phyloP scores from a whole-genome alignment of 2,329 filamentous ascomycete species.

The Penicillium sp. region DNA sequence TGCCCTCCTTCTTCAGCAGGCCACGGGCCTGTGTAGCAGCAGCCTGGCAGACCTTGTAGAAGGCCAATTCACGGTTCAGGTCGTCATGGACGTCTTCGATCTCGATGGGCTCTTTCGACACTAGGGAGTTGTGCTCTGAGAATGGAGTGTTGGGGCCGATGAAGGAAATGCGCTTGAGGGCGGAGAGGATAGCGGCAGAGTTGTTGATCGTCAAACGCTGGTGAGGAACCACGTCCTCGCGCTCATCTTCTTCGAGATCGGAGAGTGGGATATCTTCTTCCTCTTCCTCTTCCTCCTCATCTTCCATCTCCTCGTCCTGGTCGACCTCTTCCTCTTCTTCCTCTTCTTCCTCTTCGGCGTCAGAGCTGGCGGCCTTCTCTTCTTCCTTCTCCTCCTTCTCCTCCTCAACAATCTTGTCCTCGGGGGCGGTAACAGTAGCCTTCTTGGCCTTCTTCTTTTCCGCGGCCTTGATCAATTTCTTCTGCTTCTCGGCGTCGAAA shows the following conservation, averaged over 20 bases:
- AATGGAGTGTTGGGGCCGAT: slow-evolving; percentile 62
- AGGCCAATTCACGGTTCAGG: slow-evolving; percentile 79
- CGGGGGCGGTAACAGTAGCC: slow-evolving; percentile 15
- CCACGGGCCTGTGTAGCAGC: slow-evolving; percentile 64
- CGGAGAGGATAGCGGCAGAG: slow-evolving; percentile 69
- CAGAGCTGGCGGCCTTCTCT: slow-evolving; percentile 30
- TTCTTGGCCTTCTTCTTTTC: slow-evolving; percentile 39
- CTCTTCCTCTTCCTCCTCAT: slow-evolving; percentile 61
- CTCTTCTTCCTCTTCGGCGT: slow-evolving; percentile 23
- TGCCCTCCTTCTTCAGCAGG: slow-evolving; percentile 69
- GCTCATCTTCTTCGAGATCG: slow-evolving; percentile 72
- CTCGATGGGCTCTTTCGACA: slow-evolving; percentile 57
- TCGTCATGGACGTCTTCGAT: slow-evolving; percentile 85
- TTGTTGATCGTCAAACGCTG: slow-evolving; percentile 97
- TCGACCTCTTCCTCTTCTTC: slow-evolving; percentile 29
- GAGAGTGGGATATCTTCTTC: slow-evolving; percentile 84
- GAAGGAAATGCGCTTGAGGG: slow-evolving; percentile 58
- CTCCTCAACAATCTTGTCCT: slow-evolving; percentile 21
- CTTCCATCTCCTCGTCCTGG: slow-evolving; percentile 37
- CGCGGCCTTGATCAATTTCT: slow-evolving; percentile 51
- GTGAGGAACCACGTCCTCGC: slow-evolving; percentile 77
- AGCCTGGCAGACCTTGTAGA: slow-evolving; percentile 80
- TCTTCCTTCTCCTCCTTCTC: slow-evolving; percentile 28
- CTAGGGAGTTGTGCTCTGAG: slow-evolving; percentile 69
- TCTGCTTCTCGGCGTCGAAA: slow-evolving; percentile 68